Evolutionary conservation across 225 moss, liverwort and hornwort species (phyloP).

Genomic region (Climacium dendroides): DNA sequence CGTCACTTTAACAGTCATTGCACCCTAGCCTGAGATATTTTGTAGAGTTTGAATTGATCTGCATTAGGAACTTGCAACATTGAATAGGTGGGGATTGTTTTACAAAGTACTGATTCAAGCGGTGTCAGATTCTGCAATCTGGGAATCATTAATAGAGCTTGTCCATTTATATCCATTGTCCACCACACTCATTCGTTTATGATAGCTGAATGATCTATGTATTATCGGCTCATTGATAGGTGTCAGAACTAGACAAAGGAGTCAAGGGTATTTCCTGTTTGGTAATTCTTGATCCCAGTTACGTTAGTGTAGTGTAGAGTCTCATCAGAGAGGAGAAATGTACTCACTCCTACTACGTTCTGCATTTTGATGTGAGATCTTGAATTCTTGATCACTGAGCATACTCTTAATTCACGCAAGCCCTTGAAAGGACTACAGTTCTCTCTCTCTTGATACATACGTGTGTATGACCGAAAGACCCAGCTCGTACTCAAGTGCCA

Average conservation of each 20-base stretch:
- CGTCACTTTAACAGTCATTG: neutral
- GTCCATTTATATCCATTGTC: no score
- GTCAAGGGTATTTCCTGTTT: neutral
- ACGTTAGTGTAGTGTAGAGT: no score
- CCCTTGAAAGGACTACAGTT: no score
- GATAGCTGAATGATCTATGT: neutral
- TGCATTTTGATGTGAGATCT: no score
- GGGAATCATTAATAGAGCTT: neutral
- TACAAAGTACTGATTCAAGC: neutral
- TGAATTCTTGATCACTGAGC: neutral
- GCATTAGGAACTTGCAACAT: neutral
- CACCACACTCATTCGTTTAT: no score
- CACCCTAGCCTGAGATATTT: neutral
- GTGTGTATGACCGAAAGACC: neutral
- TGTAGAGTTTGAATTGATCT: neutral
- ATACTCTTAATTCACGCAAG: neutral
- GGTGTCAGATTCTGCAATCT: neutral
- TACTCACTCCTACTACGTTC: no score
- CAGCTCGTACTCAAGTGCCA: neutral
- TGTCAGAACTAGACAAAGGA: neutral
- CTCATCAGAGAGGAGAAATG: no score
- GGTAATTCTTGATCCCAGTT: neutral
- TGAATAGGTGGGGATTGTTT: neutral
- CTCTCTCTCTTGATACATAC: no score
- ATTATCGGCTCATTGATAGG: neutral